These are phyloP conservation scores for Copromyces sp. DNA, from an alignment of 495 filamentous ascomycete genomes.

Conservation along the genomic window DNA sequence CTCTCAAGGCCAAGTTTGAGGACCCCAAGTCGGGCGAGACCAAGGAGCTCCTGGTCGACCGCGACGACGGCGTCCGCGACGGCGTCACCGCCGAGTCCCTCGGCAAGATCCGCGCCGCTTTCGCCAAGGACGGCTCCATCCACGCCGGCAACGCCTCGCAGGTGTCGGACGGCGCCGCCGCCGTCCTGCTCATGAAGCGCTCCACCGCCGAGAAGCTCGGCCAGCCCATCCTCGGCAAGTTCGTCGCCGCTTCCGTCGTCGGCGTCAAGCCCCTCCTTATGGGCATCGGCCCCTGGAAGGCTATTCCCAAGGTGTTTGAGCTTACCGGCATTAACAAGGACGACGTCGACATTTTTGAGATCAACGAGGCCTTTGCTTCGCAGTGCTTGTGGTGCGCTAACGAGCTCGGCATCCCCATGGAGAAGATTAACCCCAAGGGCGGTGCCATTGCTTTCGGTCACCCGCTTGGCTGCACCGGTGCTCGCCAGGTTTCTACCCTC, in stretches of 20 bases:
- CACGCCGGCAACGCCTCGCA: conserved; percentile 94
- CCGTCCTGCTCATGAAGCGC: conserved; percentile 91
- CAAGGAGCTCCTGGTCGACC: conserved; percentile 71
- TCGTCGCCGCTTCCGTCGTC: conserved; percentile 69
- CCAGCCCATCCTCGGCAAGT: conserved; percentile 83
- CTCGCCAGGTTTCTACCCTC: conserved; percentile 85
- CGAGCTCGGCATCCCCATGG: conserved; percentile 67
- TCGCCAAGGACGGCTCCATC: conserved; percentile 86
- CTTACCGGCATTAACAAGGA: conserved; percentile 80
- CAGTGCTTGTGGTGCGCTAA: conserved; percentile 92
- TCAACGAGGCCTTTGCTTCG: conserved; percentile 96
- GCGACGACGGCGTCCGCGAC: conserved; percentile 77
- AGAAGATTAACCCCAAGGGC: conserved; percentile 94
- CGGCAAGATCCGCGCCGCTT: conserved; percentile 81
- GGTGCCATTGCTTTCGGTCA: conserved; percentile 98
- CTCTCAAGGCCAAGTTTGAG: conserved; percentile 69
- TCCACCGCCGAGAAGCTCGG: conserved; percentile 79
- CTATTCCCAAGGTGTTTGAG: conserved; percentile 82
- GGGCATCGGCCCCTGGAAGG: conserved; percentile 93
- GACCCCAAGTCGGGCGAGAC: conserved; percentile 87
- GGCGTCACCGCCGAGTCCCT: conserved; percentile 83
- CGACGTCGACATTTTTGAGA: conserved; percentile 95
- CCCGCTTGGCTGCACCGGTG: conserved; percentile 88
- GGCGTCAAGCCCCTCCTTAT: conserved; percentile 90
- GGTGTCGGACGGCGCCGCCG: conserved; percentile 91